These are phyloP conservation scores for Ceratocystis cacaofunesta DNA, from an alignment of 2,329 filamentous ascomycete species.

Conservation along the genomic window DNA sequence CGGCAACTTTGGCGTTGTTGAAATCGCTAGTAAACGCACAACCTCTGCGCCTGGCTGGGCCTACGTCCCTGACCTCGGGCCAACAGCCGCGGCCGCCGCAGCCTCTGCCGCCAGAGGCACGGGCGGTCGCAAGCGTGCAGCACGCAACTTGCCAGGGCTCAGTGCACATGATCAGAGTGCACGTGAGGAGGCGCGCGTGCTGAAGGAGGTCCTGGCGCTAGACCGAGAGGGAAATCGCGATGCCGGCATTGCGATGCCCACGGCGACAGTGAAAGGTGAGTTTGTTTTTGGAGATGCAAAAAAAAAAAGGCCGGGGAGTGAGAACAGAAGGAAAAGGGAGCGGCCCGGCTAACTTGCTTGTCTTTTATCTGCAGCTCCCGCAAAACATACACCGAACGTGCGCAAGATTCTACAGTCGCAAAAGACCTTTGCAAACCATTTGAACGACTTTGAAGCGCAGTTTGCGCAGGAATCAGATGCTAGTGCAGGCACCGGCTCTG, in stretches of 20 bases:
- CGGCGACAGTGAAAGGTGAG: constrained; percentile 32
- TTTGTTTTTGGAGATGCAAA: not conserved
- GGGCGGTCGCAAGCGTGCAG: constrained; percentile 56
- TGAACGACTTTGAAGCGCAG: constrained; percentile 62
- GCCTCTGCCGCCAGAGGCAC: constrained; percentile 29
- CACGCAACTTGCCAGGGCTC: constrained; percentile 38
- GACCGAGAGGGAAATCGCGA: constrained; percentile 67
- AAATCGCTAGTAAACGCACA: constrained; percentile 57
- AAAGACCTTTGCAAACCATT: constrained; percentile 70
- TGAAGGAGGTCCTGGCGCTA: constrained; percentile 68
- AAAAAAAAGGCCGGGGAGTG: not conserved
- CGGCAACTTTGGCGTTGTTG: constrained; percentile 65
- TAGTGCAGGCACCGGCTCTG: constrained; percentile 4
- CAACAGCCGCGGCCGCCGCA: constrained; percentile 39
- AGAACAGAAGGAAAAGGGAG: not conserved
- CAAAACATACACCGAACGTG: constrained; percentile 52
- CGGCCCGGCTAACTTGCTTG: not conserved
- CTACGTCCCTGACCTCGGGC: constrained; percentile 65
- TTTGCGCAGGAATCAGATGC: constrained; percentile 25
- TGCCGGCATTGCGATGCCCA: constrained; percentile 52
- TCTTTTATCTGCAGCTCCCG: not conserved
- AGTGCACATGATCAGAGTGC: constrained; percentile 54
- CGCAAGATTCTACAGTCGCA: constrained; percentile 65
- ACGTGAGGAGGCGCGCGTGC: constrained; percentile 67
- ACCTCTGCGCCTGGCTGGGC: constrained; percentile 75